Conservation (phyloP, 2,329 filamentous ascomycete species). For the Aspergillus latus region DNA sequence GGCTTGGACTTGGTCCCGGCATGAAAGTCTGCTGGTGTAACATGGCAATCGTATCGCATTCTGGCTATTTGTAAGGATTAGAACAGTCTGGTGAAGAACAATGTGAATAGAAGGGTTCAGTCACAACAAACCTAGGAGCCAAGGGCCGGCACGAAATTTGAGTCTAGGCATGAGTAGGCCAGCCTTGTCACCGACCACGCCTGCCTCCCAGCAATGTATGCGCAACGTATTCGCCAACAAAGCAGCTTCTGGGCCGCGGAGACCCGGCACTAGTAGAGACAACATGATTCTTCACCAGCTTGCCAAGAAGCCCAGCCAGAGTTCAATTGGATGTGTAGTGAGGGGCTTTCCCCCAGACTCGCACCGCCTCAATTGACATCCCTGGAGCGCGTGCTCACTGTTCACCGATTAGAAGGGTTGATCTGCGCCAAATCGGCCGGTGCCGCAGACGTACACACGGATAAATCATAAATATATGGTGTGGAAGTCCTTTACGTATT, state of each 20-base stretch:
- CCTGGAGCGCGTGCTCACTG: not conserved
- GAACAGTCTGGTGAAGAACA: not conserved
- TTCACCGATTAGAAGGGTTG: not conserved
- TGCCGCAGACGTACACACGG: not conserved
- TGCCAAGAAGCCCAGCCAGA: not conserved
- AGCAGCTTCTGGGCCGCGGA: not conserved
- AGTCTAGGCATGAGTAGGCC: not conserved
- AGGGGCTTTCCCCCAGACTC: conserved; percentile 9
- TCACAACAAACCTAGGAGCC: not conserved
- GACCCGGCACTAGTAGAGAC: not conserved
- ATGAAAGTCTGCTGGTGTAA: not conserved
- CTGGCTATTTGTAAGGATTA: not conserved
- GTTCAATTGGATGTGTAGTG: conserved; percentile 6
- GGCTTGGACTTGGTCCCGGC: not conserved
- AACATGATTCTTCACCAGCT: conserved; percentile 3
- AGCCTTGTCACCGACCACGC: not conserved
- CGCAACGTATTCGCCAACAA: not conserved
- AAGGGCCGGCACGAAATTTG: not conserved
- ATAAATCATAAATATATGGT: not conserved
- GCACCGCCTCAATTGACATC: conserved; percentile 6
- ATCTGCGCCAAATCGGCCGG: not conserved
- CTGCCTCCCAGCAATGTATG: not conserved
- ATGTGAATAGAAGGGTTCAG: not conserved
- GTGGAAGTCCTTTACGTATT: not conserved
- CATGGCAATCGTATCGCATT: not conserved